Evolutionary conservation across 345 rosid genomes (phyloP).

Genomic region (Populus simonii): DNA sequence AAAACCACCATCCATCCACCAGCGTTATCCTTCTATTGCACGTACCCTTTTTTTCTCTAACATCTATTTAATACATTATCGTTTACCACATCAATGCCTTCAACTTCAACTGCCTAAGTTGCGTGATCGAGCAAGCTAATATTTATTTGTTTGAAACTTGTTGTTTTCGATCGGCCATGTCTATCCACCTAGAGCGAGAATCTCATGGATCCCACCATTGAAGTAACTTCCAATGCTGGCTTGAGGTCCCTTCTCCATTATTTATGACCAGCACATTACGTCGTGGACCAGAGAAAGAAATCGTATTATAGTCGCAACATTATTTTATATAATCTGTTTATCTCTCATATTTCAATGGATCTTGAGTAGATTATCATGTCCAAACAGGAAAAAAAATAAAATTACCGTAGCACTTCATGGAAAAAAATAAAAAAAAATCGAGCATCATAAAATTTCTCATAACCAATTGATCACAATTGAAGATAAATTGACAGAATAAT

Average conservation of each 20-base stretch:
- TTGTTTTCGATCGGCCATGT: background rate
- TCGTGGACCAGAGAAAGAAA: background rate
- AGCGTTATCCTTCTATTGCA: background rate
- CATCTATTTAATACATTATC: background rate
- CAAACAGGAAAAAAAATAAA: too few species aligned
- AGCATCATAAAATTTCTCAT: too few species aligned
- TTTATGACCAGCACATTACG: background rate
- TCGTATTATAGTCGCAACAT: background rate
- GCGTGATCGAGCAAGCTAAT: background rate
- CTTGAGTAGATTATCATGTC: too few species aligned
- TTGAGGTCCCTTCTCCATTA: background rate
- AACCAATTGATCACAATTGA: too few species aligned
- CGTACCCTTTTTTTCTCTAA: background rate
- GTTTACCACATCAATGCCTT: background rate
- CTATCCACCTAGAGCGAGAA: background rate
- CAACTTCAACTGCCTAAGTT: background rate
- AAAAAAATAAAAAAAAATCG: too few species aligned
- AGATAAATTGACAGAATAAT: too few species aligned
- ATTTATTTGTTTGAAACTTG: background rate
- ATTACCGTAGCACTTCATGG: too few species aligned
- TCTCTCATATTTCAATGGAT: too few species aligned
- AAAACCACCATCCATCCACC: too few species aligned
- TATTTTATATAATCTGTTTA: too few species aligned
- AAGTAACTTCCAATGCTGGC: background rate
- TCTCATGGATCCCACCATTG: background rate